Conservation (phyloP, 257 asterid species). For the Plectranthus barbatus region DNA sequence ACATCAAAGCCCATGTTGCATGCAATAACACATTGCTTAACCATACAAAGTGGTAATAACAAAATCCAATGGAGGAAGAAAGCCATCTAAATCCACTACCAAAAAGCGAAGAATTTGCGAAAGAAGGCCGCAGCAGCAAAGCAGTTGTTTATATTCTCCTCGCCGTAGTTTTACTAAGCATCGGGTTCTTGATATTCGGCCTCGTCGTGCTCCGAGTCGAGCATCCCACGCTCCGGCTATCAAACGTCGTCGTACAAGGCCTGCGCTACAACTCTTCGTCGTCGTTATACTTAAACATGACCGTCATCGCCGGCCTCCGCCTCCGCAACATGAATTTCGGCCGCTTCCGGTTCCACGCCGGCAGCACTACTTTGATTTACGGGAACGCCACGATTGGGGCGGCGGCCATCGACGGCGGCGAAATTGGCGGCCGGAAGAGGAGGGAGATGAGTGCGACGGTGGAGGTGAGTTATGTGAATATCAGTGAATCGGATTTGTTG, state of each 20-base stretch:
- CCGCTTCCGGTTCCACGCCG: conserved; percentile 26
- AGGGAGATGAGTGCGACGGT: too few relatives aligned
- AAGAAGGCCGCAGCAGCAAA: conserved; percentile 22
- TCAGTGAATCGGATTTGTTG: conserved; percentile 27
- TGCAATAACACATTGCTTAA: too few relatives aligned
- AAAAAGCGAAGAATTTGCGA: not conserved
- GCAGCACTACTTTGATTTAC: conserved; percentile 19
- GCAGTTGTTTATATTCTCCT: conserved; percentile 34
- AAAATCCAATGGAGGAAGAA: conserved; percentile 13
- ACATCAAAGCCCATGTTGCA: too few relatives aligned
- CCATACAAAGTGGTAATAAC: not conserved
- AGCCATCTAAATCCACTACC: conserved; percentile 9
- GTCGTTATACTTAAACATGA: conserved; percentile 28
- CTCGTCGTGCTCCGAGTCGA: conserved; percentile 27
- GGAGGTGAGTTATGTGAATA: conserved; percentile 21
- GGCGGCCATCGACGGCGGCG: conserved; percentile 11
- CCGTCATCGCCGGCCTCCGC: conserved; percentile 19
- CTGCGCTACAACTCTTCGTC: conserved; percentile 18
- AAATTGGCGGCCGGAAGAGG: conserved; percentile 20
- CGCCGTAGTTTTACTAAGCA: conserved; percentile 24
- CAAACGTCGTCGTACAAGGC: conserved; percentile 7
- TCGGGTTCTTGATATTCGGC: conserved; percentile 29
- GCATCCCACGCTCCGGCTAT: conserved; percentile 26
- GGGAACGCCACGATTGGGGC: conserved; percentile 33
- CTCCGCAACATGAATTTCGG: conserved; percentile 43